Conservation (phyloP, 2,329 filamentous ascomycete species). For the Aureobasidium sp. region DNA sequence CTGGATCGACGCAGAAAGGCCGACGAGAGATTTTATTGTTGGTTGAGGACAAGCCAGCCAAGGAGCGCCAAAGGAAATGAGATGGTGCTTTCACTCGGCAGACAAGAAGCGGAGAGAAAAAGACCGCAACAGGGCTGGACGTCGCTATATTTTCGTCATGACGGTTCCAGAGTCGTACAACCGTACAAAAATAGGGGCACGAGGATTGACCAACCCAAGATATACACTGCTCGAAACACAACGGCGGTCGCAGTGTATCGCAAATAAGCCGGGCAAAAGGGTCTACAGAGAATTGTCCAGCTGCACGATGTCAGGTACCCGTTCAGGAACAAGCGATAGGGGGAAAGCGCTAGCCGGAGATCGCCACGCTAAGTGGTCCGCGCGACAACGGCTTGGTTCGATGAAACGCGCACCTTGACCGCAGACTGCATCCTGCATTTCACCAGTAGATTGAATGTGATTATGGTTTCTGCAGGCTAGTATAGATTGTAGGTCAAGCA, state of each 20-base stretch:
- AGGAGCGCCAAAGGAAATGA: slow-evolving; percentile 15
- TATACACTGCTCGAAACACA: slow-evolving; percentile 1
- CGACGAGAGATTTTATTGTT: slow-evolving; percentile 9
- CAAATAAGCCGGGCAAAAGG: slow-evolving; percentile 12
- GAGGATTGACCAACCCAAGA: not conserved
- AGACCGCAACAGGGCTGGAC: not conserved
- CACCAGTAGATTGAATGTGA: slow-evolving; percentile 7
- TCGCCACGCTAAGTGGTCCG: slow-evolving; percentile 12
- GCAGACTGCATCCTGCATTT: slow-evolving; percentile 9
- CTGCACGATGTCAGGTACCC: slow-evolving; percentile 13
- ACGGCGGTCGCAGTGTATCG: slow-evolving; percentile 8
- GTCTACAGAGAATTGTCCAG: not conserved
- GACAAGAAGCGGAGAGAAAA: not conserved
- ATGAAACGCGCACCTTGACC: slow-evolving; percentile 14
- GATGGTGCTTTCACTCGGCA: not conserved
- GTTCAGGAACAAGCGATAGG: slow-evolving; percentile 11
- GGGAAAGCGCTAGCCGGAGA: slow-evolving; percentile 7
- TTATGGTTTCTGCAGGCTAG: slow-evolving; percentile 9
- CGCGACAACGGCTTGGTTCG: slow-evolving; percentile 10
- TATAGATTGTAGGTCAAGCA: slow-evolving; percentile 7
- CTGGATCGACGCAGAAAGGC: slow-evolving; percentile 9
- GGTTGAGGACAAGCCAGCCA: slow-evolving; percentile 8
- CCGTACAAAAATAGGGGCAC: not conserved
- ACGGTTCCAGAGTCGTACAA: not conserved
- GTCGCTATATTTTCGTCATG: not conserved